Evolutionary conservation across 1,284 basidiomycete genomes (phyloP), one percentile per base, ranked within the genome.

Genomic region (Rhodotorula sp.): DNA sequence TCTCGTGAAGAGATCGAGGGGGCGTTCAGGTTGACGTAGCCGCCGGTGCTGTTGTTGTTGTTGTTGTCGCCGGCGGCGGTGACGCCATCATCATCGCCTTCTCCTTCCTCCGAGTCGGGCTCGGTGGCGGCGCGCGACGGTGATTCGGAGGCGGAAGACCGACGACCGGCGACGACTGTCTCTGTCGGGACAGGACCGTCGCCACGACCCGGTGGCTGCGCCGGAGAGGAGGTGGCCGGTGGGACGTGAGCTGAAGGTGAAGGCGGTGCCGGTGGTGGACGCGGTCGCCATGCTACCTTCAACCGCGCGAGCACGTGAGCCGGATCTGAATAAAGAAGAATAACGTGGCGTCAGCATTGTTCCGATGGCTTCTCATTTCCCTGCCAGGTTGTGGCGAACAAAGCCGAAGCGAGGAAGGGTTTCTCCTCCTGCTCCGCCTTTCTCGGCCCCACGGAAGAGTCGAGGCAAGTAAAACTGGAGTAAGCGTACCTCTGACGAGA

Each of bases 401-500:
- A 43, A 43, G 10, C 38, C 38, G 38, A 43, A 2, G 38, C 12
- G 62, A 23, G n/a, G 28, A 26, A 62, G 55, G 47, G 14, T 28
- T 61, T 45, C 48, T 14, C 16, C 34, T 34, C 8, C 34, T 34
- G 28, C 28, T 18, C 23, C n/a, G 3, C 28, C 31, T 45, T 12
- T 8, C 2, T 43, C 10, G 38, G 10, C 31, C 16, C 4, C 7
- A 62, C 19, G 50, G 60, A 50, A 48, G 28, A 21, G 48, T n/a
- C 38, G 34, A 57, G 48, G 45, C 48, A 8, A 31, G 38, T 14
- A 43, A 2, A 2, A 12, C 38, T 43, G 18, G 43, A 28, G 2
- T 14, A 21, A 23, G 73, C 77, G 78, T 84, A 91, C 90, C 91
- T 77, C 85, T 85, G 67, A 91, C 85, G 73, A 93, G 87, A 67